Evolutionary conservation across 169 alveolate species (phyloP).

Genomic region (Amoebophrya sp.): DNA sequence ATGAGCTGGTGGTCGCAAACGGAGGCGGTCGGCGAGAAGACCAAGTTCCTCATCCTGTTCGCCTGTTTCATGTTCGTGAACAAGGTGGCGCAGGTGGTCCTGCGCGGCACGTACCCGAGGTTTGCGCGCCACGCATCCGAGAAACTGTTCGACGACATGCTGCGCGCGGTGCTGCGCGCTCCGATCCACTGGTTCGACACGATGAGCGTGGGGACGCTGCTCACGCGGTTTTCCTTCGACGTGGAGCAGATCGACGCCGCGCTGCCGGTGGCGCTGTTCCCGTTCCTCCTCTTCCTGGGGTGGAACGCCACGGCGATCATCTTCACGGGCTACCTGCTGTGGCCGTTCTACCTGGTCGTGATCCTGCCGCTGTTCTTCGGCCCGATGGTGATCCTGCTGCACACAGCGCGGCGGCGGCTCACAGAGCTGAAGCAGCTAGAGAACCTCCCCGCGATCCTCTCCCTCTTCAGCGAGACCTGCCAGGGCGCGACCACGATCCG

Average conservation of each 20-base stretch:
- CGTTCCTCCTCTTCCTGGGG: neutral
- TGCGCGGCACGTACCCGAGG: neutral
- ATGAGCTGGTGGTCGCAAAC: neutral
- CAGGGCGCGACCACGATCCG: neutral
- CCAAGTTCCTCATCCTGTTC: neutral
- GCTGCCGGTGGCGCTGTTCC: neutral
- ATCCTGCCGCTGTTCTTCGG: neutral
- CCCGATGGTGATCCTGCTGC: neutral
- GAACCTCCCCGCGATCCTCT: neutral
- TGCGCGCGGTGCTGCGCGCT: neutral
- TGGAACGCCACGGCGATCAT: neutral
- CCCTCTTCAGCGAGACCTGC: neutral
- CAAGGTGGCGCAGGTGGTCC: neutral
- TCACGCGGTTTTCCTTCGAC: neutral
- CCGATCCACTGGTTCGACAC: neutral
- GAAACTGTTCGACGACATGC: neutral
- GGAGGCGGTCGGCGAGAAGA: neutral
- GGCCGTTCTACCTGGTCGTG: neutral
- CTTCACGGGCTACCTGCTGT: neutral
- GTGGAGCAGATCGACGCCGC: neutral
- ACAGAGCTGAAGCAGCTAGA: neutral
- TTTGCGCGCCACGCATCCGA: neutral
- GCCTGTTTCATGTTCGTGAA: neutral
- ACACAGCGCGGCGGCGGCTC: neutral
- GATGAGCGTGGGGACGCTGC: neutral